Percentiles rank a stretch among this genome's conserved stretches.
Evolutionary conservation across 139 green algal species (phyloP).

Genomic region (Picochlorum sp.): DNA sequence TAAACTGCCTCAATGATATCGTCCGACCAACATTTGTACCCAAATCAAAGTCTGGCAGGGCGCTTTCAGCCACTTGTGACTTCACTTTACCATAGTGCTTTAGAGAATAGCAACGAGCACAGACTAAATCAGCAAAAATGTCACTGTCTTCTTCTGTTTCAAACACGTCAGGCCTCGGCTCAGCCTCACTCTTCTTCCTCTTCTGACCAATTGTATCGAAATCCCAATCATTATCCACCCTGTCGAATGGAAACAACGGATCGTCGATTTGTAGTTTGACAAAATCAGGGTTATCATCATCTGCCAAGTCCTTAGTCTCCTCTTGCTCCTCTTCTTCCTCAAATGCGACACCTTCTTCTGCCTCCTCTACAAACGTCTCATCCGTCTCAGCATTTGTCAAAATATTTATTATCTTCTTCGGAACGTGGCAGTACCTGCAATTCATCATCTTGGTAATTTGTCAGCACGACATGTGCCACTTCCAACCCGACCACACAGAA

Average conservation of each 20-base stretch:
- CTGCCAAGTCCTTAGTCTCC: not conserved
- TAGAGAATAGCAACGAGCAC: slow-evolving; percentile 82
- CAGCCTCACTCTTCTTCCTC: not conserved
- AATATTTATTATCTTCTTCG: slow-evolving; percentile 33
- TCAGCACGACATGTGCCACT: not conserved
- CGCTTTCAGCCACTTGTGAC: slow-evolving; percentile 33
- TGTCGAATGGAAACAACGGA: too few species aligned
- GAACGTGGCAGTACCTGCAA: slow-evolving; percentile 57
- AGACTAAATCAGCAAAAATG: slow-evolving; percentile 42
- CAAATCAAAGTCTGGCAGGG: slow-evolving; percentile 75
- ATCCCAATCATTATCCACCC: not conserved
- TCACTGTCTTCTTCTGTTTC: slow-evolving; percentile 2
- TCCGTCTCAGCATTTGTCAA: not conserved
- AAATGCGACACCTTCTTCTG: not conserved
- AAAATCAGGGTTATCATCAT: not conserved
- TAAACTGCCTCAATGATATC: slow-evolving; percentile 66
- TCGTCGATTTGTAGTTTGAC: too few species aligned
- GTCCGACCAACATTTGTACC: slow-evolving; percentile 56
- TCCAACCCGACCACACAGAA: not conserved
- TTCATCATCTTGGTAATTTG: not conserved
- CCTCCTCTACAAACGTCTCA: not conserved
- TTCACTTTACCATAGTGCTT: slow-evolving; percentile 68
- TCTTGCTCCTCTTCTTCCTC: not conserved
- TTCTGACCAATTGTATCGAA: not conserved
- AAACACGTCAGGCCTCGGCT: not conserved